Evolutionary conservation across 2,329 filamentous ascomycete species (phyloP).

Genomic region (Penicillium rolfsii): DNA sequence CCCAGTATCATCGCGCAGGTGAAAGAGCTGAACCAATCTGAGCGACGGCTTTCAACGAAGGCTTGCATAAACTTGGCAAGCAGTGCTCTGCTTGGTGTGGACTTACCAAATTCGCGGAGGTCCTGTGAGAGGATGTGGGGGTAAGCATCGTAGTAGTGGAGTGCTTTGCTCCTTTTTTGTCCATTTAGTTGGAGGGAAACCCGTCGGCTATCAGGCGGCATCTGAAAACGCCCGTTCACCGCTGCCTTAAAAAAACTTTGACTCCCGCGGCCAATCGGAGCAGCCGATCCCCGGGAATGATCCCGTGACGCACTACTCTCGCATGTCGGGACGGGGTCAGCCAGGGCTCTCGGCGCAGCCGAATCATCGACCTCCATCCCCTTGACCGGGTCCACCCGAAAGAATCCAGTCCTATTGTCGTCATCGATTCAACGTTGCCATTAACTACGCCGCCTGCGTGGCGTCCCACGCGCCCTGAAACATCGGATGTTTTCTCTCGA

Average conservation of each 20-base stretch:
- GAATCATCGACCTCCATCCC: not conserved
- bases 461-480: not conserved
- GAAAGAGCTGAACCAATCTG: slow-evolving; percentile 1
- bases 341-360: not conserved
- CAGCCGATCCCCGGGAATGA: not conserved
- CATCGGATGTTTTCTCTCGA: not conserved
- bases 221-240: not conserved
- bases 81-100: not conserved
- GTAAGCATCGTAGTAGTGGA: not conserved
- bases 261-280: not conserved
- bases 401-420: not conserved
- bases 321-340: not conserved
- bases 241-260: not conserved
- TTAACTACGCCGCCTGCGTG: not conserved
- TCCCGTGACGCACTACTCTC: not conserved
- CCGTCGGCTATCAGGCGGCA: not conserved
- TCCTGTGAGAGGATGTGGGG: not conserved
- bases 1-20: not conserved
- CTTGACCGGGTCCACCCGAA: not conserved
- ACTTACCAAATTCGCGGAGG: not conserved
- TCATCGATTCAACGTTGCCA: not conserved
- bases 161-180: too few relatives aligned
- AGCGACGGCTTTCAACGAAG: not conserved
- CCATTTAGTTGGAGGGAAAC: too few relatives aligned
- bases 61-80: not conserved